A percentile compares a stretch with the other conserved stretches of the same genome.
phyloP scores from a whole-genome alignment of 768 basidiomycete species.

The Boletus huronensis region DNA sequence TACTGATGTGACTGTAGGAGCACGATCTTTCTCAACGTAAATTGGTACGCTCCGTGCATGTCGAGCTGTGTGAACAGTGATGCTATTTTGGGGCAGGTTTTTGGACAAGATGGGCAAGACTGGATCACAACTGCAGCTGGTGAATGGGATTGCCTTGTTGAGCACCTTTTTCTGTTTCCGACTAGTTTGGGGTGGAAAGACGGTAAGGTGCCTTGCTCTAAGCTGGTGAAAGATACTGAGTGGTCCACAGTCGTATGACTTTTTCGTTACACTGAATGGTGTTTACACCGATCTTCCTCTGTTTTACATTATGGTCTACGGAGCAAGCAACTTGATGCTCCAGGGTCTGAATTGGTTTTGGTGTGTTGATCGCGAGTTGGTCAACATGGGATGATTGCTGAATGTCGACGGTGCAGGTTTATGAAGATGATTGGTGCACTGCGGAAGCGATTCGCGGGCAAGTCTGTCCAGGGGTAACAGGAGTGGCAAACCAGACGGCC shows the following conservation, averaged over 20 bases:
- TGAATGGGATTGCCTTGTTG: constrained; percentile 71
- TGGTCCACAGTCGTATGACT: constrained; percentile 54
- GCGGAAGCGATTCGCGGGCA: constrained; percentile 52
- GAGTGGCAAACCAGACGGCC: constrained; percentile 11
- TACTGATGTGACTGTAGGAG: constrained; percentile 41
- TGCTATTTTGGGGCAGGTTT: constrained; percentile 44
- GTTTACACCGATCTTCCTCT: constrained; percentile 54
- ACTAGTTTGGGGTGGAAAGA: constrained; percentile 64
- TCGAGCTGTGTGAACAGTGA: background rate
- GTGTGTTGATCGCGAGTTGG: constrained; percentile 34
- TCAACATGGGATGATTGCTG: background rate
- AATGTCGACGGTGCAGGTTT: constrained; percentile 43
- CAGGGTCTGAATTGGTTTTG: constrained; percentile 78
- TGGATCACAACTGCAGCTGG: constrained; percentile 60
- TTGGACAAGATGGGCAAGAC: constrained; percentile 74
- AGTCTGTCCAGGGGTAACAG: constrained; percentile 12
- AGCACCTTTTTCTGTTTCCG: constrained; percentile 66
- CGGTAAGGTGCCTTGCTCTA: constrained; percentile 21
- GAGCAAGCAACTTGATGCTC: constrained; percentile 58
- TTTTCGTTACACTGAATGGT: constrained; percentile 55
- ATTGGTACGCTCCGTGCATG: constrained; percentile 53
- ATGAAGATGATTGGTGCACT: constrained; percentile 68
- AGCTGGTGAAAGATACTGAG: constrained; percentile 1
- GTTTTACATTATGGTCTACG: constrained; percentile 48
- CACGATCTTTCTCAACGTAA: constrained; percentile 85